These are phyloP conservation scores for Botrytis elliptica DNA, from an alignment of 2,329 filamentous ascomycete genomes.

Conservation along the genomic window DNA sequence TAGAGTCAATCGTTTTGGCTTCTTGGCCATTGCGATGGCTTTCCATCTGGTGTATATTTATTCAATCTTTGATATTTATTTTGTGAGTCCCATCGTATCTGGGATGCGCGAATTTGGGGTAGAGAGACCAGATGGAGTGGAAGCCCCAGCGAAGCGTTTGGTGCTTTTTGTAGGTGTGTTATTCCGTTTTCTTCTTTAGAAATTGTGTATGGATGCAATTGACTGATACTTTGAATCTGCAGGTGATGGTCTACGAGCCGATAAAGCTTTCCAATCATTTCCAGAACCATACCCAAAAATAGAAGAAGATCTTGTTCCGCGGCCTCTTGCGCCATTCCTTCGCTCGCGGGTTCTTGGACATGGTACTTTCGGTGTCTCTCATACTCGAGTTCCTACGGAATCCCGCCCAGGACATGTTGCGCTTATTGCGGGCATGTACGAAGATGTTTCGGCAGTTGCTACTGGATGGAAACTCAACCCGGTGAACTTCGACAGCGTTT, in stretches of 20 bases:
- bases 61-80: conserved; percentile 98
- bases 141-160: conserved; percentile 82
- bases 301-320: conserved; percentile 65
- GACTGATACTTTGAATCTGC: conserved; percentile 24
- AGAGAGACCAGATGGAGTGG: conserved; percentile 55
- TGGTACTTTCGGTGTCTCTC: conserved; percentile 95
- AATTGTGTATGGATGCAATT: not conserved
- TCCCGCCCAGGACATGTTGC: conserved; percentile 96
- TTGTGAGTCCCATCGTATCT: conserved; percentile 93
- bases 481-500: conserved; percentile 97
- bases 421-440: conserved; percentile 92
- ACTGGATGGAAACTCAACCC: conserved; percentile 99
- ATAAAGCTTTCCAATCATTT: conserved; percentile 95
- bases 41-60: conserved; percentile 94
- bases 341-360: conserved; percentile 84
- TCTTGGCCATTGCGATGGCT: conserved; percentile 81
- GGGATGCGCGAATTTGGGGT: conserved; percentile 84
- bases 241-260: conserved; percentile 91
- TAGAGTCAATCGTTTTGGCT: conserved; percentile 66
- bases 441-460: conserved; percentile 95
- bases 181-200: not conserved
- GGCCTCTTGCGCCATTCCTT: conserved; percentile 85
- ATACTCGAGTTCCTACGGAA: conserved; percentile 94
- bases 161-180: conserved; percentile 84
- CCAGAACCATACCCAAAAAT: conserved; percentile 76